phyloP scores from a whole-genome alignment of 2,329 filamentous ascomycete species.

The Amauroascus niger region DNA sequence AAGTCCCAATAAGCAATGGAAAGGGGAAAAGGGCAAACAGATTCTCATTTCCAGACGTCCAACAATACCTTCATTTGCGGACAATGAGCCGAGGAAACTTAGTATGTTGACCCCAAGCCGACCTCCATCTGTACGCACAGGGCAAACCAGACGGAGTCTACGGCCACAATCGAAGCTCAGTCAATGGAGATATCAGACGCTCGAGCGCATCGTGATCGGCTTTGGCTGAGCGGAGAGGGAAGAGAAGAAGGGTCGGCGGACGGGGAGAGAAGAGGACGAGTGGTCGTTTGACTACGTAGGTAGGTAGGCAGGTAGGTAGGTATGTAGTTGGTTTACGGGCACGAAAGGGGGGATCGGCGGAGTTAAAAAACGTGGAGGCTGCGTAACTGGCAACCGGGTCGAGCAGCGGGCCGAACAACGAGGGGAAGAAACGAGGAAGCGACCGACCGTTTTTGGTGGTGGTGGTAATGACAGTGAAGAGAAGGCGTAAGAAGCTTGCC shows the following conservation, averaged over 20 bases:
- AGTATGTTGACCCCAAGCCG: conserved; percentile 6
- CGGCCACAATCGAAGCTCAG: background rate
- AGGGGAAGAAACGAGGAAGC: background rate
- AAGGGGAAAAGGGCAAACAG: background rate
- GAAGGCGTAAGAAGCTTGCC: background rate
- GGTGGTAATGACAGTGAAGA: background rate
- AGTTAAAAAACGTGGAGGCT: background rate
- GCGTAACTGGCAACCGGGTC: background rate
- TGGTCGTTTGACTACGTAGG: too few species aligned
- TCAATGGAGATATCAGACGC: background rate
- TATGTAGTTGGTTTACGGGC: too few species aligned
- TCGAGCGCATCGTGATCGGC: background rate
- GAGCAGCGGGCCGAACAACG: background rate
- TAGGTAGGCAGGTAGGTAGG: too few species aligned
- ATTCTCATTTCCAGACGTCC: too few species aligned
- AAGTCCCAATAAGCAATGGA: background rate
- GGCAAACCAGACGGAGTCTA: background rate
- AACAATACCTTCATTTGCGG: background rate
- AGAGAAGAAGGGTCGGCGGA: background rate
- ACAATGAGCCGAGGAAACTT: background rate
- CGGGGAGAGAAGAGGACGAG: background rate
- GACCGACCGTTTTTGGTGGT: too few species aligned
- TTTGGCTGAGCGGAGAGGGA: background rate
- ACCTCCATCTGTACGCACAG: conserved; percentile 12
- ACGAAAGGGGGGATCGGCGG: background rate